Base-by-base conservation (phyloP, 345 rosid genomes). In the Hevea brasiliensis region DNA sequence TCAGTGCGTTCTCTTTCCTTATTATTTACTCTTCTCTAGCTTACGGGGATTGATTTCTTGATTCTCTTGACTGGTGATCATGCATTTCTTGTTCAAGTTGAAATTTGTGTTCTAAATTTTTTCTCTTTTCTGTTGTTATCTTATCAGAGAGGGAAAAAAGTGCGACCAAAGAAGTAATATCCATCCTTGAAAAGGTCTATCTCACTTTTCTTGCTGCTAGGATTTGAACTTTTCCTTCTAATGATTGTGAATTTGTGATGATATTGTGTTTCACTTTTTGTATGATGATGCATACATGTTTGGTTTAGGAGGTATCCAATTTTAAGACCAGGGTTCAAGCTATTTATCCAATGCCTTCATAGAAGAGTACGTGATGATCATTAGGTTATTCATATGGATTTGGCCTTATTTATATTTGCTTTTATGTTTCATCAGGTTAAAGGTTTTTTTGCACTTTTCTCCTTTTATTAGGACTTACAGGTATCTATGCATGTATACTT, bases 131-230 rank as follows among this genome's bases (percentile, higher is more conserved):
- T 50, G 6, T 50, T 10, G 6, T 47, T 47, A 15, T 47, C 42
- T 71, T 71, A 65, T 70, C 90, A 93, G 96, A 86, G 87, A 87
- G 97, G 86, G 97, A 90, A 84, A 92, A 94, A 67, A 92, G 96
- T 80, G 98, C 97, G 27, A 94, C 97, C 3, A 89, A 89, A 78
- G 98, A 92, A 80, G 94, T 85, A 60, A 89, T 94, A 71, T 75
- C 88, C 67, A 88, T 92, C 80, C 93, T 94, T 72, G 86, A 86
- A 8, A 89, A 89, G 93, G 98, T 89, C 37, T 32, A 2, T 32
- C 37, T 15, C 37, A 29, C 20, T 42, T n/a, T 24, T 29, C 68
- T 65, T 44, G 42, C 27, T 0, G 0, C 56, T 17, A 45, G 11
- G 8, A 15, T 8, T 68, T 10, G n/a, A 40, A 8, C 18, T 67